phyloP scores from a whole-genome alignment of 2,329 filamentous ascomycete species.

The Diaporthe aspalathi region DNA sequence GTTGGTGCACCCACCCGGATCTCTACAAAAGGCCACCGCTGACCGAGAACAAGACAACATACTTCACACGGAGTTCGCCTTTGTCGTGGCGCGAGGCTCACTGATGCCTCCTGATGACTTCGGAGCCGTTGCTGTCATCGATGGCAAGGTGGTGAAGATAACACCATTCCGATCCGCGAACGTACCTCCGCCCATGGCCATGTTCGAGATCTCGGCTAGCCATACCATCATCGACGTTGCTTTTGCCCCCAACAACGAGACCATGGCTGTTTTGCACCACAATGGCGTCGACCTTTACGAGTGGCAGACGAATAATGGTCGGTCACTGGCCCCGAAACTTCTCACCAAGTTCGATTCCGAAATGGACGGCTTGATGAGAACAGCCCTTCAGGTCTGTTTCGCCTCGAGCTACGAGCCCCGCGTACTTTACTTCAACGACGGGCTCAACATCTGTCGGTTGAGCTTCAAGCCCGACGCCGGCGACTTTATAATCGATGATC shows the following conservation, averaged over 20 bases:
- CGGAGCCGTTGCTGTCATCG: slow-evolving; percentile 84
- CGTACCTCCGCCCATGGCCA: slow-evolving; percentile 91
- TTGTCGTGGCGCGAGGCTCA: slow-evolving; percentile 76
- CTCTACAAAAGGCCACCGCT: not conserved
- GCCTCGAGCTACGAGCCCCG: slow-evolving; percentile 46
- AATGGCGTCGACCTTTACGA: slow-evolving; percentile 75
- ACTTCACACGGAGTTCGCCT: slow-evolving; percentile 74
- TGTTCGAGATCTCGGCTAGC: slow-evolving; percentile 75
- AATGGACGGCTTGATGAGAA: slow-evolving; percentile 44
- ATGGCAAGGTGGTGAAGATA: slow-evolving; percentile 82
- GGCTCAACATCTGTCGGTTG: slow-evolving; percentile 37
- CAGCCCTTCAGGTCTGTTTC: slow-evolving; percentile 50
- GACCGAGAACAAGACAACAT: slow-evolving; percentile 51
- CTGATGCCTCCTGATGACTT: slow-evolving; percentile 78
- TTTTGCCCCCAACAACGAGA: slow-evolving; percentile 72
- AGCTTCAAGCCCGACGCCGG: slow-evolving; percentile 37
- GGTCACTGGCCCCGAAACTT: slow-evolving; percentile 57
- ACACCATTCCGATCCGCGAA: slow-evolving; percentile 88
- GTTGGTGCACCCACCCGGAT: slow-evolving; percentile 50
- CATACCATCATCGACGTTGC: slow-evolving; percentile 79
- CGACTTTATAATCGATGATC: slow-evolving; percentile 39
- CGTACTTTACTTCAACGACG: slow-evolving; percentile 47
- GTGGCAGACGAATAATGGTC: slow-evolving; percentile 72
- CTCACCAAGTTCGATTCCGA: slow-evolving; percentile 54
- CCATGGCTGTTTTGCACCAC: slow-evolving; percentile 79